These are phyloP conservation scores for Kodamaea sp. DNA, from an alignment of 1,139 yeast species.

Conservation along the genomic window DNA sequence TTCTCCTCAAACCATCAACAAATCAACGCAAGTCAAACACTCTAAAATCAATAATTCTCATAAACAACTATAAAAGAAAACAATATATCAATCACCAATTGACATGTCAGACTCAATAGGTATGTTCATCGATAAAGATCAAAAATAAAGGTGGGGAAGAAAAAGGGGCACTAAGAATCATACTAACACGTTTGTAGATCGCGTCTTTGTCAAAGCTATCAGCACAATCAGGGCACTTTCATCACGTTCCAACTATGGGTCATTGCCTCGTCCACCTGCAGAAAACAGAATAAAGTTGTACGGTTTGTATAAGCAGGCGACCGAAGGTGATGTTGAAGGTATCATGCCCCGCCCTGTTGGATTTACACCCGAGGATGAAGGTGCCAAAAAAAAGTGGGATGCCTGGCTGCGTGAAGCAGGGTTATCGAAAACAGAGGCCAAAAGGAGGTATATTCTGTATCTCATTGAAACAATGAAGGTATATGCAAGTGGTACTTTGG, in stretches of 20 bases:
- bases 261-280: constrained; percentile 77
- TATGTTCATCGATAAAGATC: constrained; percentile 18
- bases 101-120: constrained; percentile 48
- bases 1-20: no score
- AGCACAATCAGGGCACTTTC: constrained; percentile 73
- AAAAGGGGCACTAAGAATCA: not conserved
- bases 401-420: constrained; percentile 83
- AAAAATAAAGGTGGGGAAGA: not conserved
- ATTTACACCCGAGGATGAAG: constrained; percentile 56
- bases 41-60: no score
- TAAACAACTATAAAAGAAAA: not conserved
- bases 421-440: constrained; percentile 67
- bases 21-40: no score
- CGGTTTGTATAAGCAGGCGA: constrained; percentile 84
- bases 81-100: not conserved
- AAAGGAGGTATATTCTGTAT: constrained; percentile 61
- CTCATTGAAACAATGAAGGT: constrained; percentile 70
- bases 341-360: constrained; percentile 67
- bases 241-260: constrained; percentile 62
- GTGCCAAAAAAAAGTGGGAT: constrained; percentile 75
- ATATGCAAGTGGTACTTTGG: constrained; percentile 66
- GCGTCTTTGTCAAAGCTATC: constrained; percentile 78
- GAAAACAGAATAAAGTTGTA: constrained; percentile 66
- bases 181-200: constrained; percentile 39
- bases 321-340: constrained; percentile 77